Evolutionary conservation across 1,284 basidiomycete species (phyloP).

Genomic region (Cutaneotrichosporon cavernicola): DNA sequence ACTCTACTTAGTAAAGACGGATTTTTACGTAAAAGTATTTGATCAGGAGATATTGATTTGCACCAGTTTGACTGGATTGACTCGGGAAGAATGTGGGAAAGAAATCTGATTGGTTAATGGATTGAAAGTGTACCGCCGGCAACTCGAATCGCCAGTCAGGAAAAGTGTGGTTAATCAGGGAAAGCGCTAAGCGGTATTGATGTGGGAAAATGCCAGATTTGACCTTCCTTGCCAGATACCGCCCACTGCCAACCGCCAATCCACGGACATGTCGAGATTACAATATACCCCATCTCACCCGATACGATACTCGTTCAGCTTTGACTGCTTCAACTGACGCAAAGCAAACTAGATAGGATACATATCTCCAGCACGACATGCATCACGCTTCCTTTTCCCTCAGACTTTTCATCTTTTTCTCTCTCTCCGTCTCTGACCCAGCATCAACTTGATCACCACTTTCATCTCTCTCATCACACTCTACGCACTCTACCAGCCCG

Average conservation of each 20-base stretch:
- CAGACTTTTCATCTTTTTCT: background rate
- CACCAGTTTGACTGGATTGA: background rate
- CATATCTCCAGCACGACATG: background rate
- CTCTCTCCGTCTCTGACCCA: background rate
- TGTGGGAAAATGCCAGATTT: background rate
- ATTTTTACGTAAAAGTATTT: background rate
- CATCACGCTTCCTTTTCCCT: background rate
- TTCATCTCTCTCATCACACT: constrained; percentile 2
- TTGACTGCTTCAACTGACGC: too few species aligned
- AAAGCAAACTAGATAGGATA: background rate
- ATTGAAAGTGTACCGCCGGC: background rate
- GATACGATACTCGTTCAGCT: too few species aligned
- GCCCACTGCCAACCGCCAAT: background rate
- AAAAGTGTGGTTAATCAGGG: background rate
- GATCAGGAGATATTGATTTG: too few species aligned
- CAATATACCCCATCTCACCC: background rate
- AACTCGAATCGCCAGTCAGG: background rate
- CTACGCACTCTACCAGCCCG: background rate
- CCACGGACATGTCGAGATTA: background rate
- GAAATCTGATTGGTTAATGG: background rate
- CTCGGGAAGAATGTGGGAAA: background rate
- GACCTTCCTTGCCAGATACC: too few species aligned
- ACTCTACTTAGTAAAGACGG: too few species aligned
- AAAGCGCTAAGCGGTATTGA: background rate
- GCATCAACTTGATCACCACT: background rate